Base-by-base conservation (phyloP, 2,329 filamentous ascomycete species). In the Purpureocillium takamizusanense region DNA sequence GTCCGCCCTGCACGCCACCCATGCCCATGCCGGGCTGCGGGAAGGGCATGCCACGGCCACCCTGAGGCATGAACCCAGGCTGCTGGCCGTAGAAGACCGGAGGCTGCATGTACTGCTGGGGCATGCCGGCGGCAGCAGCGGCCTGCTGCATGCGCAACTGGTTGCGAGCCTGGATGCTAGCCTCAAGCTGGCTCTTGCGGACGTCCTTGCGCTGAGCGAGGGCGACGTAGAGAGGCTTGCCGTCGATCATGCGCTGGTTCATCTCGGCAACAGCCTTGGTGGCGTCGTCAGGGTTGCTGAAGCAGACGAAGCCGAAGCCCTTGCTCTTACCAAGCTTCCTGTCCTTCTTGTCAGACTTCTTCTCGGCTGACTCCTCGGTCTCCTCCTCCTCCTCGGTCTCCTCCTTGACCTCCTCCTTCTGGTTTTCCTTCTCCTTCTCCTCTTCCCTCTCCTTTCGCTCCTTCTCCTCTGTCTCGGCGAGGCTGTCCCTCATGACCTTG, bases 301-400 rank as follows among this genome's bases (percentile, higher is more conserved):
- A 98, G 84, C 92, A 98, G 59, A 98, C 92, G 65, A 98, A 98
- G 55, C 92, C 92, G 63, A 98, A 98, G 63, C 92, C 92, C 77
- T 97, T 98, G 83, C 88, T 95, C 85, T 97, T 97, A 63, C 92
- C 92, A 44, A 94, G 76, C 69, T 75, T 80, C 63, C 74, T 76
- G 47, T 78, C 74, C 55, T 72, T 76, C 55, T 77, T 71, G 46
- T 75, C 66, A 67, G 72, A 51, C 63, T 80, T 78, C 59, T 78
- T 70, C 28, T 78, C 72, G 42, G 69, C 61, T 38, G 56, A 52
- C 35, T 65, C 61, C 13, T 65, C 59, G 21, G 6, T 25, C 40
- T 66, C 59, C 31, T 72, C 65, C 41, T 66, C 62, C 41, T 69
- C 63, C 40, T 69, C 63, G 28, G 28, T 6, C 28, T 30, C 28